A percentile compares a stretch with the other conserved stretches of the same genome.
These are phyloP conservation scores for Evernia prunastri DNA, from an alignment of 495 filamentous ascomycete species.

Conservation along the genomic window DNA sequence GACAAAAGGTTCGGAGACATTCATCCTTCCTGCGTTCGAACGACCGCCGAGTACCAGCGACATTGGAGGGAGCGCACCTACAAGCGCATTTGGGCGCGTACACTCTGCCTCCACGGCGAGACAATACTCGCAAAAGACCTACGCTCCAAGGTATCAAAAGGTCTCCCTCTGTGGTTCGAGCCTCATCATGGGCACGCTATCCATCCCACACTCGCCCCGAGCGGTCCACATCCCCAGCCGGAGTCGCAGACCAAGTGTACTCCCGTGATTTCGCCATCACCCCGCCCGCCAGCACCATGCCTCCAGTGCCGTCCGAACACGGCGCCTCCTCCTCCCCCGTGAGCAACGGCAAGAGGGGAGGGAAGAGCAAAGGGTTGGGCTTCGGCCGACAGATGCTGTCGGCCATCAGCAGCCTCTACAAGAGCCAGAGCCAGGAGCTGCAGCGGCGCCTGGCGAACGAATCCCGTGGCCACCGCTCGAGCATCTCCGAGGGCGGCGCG, in stretches of 20 bases:
- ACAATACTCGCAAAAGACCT: slow-evolving; percentile 5
- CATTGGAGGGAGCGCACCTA: slow-evolving; percentile 8
- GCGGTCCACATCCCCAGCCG: slow-evolving; percentile 18
- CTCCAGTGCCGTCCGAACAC: not conserved
- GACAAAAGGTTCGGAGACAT: not conserved
- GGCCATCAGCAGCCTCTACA: slow-evolving; percentile 20
- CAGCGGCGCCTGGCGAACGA: slow-evolving; percentile 19
- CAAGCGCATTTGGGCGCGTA: slow-evolving; percentile 18
- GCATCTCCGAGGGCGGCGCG: slow-evolving; percentile 19
- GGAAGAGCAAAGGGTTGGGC: not conserved
- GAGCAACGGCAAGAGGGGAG: slow-evolving; percentile 12
- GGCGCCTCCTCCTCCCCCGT: slow-evolving; percentile 8
- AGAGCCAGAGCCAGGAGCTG: slow-evolving; percentile 19
- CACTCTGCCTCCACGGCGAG: slow-evolving; percentile 6
- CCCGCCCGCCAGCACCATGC: not conserved
- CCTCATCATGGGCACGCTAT: slow-evolving; percentile 22
- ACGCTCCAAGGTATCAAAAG: slow-evolving; percentile 5
- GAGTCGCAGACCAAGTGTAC: slow-evolving; percentile 19
- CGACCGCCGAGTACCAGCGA: slow-evolving; percentile 1
- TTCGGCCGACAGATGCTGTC: slow-evolving; percentile 16
- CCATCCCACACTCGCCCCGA: slow-evolving; percentile 21
- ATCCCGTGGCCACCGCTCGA: slow-evolving; percentile 18
- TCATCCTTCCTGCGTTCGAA: slow-evolving; percentile 3
- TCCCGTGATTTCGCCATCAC: slow-evolving; percentile 20
- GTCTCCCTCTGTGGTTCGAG: slow-evolving; percentile 13